These are phyloP conservation scores for Cladosporium sp. DNA, from an alignment of 2,329 filamentous ascomycete species.

Conservation along the genomic window DNA sequence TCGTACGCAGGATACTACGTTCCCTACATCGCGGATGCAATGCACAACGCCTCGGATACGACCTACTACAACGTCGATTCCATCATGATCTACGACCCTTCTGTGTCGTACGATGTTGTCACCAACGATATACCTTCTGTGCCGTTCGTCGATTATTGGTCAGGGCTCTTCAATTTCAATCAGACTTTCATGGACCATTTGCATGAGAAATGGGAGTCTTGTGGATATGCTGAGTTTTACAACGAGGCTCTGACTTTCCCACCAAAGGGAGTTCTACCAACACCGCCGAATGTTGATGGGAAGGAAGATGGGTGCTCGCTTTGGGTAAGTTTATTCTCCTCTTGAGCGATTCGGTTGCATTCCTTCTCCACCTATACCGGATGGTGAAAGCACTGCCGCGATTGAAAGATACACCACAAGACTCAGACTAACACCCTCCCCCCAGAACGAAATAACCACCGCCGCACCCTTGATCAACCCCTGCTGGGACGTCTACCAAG, in stretches of 20 bases:
- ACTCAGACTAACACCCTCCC: background rate
- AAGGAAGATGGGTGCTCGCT: conserved; percentile 47
- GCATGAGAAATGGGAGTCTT: conserved; percentile 46
- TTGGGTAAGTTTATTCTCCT: conserved; percentile 14
- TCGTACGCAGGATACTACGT: conserved; percentile 38
- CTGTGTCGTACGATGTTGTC: conserved; percentile 51
- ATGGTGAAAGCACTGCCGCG: no score
- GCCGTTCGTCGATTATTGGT: conserved; percentile 58
- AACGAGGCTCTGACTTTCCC: conserved; percentile 64
- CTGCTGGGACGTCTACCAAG: conserved; percentile 73
- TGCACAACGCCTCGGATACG: conserved; percentile 64
- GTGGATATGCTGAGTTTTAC: conserved; percentile 59
- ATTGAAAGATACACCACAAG: conserved; percentile 27
- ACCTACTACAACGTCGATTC: conserved; percentile 64
- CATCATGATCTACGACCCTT: conserved; percentile 69
- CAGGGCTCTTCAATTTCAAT: conserved; percentile 59
- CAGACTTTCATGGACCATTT: conserved; percentile 52
- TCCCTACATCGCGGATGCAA: conserved; percentile 67
- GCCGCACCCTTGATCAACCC: conserved; percentile 61
- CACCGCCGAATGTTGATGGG: conserved; percentile 42
- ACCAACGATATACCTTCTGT: conserved; percentile 50
- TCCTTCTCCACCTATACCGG: background rate
- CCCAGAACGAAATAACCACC: conserved; percentile 49
- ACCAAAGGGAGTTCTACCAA: conserved; percentile 56
- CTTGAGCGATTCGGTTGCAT: no score